Conservation (phyloP, 1,284 basidiomycete genomes). For the Prillingera fragicola region DNA sequence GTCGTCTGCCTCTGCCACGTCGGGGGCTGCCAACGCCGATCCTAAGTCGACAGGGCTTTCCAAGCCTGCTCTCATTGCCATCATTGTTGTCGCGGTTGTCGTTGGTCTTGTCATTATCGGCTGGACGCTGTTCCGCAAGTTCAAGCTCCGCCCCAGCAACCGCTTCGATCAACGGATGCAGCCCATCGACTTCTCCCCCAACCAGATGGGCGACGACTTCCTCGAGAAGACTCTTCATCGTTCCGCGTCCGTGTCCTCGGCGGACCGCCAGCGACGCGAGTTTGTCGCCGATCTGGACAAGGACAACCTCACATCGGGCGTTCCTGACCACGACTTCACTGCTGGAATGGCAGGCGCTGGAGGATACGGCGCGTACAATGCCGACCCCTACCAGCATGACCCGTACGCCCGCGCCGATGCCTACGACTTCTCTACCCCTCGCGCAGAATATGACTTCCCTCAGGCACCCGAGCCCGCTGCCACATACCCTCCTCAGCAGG, state of each 20-base stretch:
- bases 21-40: slow-evolving; percentile 16
- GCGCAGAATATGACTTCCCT: slow-evolving; percentile 14
- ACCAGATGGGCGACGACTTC: slow-evolving; percentile 41
- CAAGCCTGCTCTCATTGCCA: slow-evolving; percentile 60
- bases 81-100: slow-evolving; percentile 65
- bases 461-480: slow-evolving; percentile 14
- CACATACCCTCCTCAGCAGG: slow-evolving; percentile 12
- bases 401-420: slow-evolving; percentile 10
- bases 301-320: slow-evolving; percentile 27
- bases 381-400: slow-evolving; percentile 12
- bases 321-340: slow-evolving; percentile 67
- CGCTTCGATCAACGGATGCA: slow-evolving; percentile 65
- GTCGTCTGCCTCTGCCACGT: slow-evolving; percentile 13
- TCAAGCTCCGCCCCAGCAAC: slow-evolving; percentile 74
- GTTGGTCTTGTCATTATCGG: slow-evolving; percentile 63
- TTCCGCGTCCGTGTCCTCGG: slow-evolving; percentile 29
- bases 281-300: slow-evolving; percentile 39
- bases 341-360: slow-evolving; percentile 52
- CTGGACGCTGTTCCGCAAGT: slow-evolving; percentile 86
- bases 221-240: slow-evolving; percentile 43
- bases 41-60: slow-evolving; percentile 38
- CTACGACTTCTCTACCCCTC: slow-evolving; percentile 6
- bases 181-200: slow-evolving; percentile 60
- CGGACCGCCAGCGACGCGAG: slow-evolving; percentile 38
- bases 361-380: slow-evolving; percentile 20